Evolutionary conservation across 2,329 filamentous ascomycete genomes (phyloP).

Genomic region (Huntiella savannae): DNA sequence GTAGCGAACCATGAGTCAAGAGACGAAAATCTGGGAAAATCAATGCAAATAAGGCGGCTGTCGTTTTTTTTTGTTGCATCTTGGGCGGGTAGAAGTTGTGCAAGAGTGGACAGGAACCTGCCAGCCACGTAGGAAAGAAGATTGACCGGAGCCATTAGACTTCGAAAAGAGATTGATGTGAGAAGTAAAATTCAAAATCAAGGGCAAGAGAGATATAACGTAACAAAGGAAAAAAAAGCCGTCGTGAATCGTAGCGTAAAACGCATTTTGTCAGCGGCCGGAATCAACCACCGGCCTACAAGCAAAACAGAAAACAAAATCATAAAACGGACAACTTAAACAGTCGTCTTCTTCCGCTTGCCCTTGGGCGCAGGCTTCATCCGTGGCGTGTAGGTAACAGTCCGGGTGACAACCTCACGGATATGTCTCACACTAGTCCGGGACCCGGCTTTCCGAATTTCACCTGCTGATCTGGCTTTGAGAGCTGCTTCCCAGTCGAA

Average conservation of each 20-base stretch:
- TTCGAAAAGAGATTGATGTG: background rate
- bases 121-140: background rate
- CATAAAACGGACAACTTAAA: background rate
- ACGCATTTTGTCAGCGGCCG: slow-evolving; percentile 1
- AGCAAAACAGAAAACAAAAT: background rate
- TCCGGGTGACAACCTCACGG: slow-evolving; percentile 81
- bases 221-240: slow-evolving; percentile 7
- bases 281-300: slow-evolving; percentile 2
- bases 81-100: no score
- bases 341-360: slow-evolving; percentile 57
- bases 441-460: slow-evolving; percentile 32
- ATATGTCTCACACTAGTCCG: slow-evolving; percentile 51
- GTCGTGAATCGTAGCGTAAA: slow-evolving; percentile 5
- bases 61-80: no score
- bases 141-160: background rate
- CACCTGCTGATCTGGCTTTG: slow-evolving; percentile 38
- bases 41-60: no score
- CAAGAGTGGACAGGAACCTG: no score
- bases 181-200: background rate
- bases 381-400: slow-evolving; percentile 72
- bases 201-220: slow-evolving; percentile 1
- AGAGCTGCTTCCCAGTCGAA: slow-evolving; percentile 62
- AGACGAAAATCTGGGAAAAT: no score
- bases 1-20: no score
- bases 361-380: slow-evolving; percentile 83